Conservation (phyloP, 495 filamentous ascomycete species). For the Trichoderma orchidacearum region DNA sequence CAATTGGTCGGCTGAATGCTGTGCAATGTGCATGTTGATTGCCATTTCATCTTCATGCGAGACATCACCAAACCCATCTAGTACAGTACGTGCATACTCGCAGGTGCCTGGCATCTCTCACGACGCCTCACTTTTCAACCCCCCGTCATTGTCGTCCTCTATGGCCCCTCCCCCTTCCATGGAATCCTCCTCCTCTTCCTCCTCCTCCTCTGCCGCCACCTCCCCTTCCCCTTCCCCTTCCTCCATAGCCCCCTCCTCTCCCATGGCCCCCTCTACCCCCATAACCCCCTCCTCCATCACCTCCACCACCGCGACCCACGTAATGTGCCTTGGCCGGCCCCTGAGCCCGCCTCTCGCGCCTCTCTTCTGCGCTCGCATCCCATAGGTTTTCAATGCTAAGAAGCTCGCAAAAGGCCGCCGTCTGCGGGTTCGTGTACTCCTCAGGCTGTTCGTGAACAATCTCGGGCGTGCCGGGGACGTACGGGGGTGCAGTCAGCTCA, state of each 20-base stretch:
- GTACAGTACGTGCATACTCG: no score
- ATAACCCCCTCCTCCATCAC: conserved; percentile 13
- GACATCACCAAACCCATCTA: no score
- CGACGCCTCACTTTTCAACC: not conserved
- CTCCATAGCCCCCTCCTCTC: conserved; percentile 15
- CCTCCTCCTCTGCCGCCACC: conserved; percentile 23
- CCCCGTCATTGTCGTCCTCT: conserved; percentile 9
- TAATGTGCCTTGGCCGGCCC: conserved; percentile 21
- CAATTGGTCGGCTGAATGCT: no score
- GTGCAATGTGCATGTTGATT: no score
- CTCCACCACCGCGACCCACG: conserved; percentile 14
- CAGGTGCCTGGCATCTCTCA: not conserved
- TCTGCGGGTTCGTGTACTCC: conserved; percentile 80
- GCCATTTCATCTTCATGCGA: no score
- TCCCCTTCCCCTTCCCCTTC: conserved; percentile 19
- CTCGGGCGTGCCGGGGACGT: conserved; percentile 30
- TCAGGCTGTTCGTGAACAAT: conserved; percentile 34
- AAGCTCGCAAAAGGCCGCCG: conserved; percentile 59
- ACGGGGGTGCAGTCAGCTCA: conserved; percentile 55
- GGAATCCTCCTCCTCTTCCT: conserved; percentile 9
- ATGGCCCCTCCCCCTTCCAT: conserved; percentile 17
- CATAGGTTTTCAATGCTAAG: conserved; percentile 69
- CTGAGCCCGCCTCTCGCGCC: conserved; percentile 31
- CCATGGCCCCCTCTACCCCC: conserved; percentile 18
- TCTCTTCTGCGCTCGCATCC: conserved; percentile 54